A percentile compares a stretch with the other conserved stretches of the same genome.
These are phyloP conservation scores for Scolecobasidium constrictum DNA, from an alignment of 2,329 filamentous ascomycete species.

Conservation along the genomic window DNA sequence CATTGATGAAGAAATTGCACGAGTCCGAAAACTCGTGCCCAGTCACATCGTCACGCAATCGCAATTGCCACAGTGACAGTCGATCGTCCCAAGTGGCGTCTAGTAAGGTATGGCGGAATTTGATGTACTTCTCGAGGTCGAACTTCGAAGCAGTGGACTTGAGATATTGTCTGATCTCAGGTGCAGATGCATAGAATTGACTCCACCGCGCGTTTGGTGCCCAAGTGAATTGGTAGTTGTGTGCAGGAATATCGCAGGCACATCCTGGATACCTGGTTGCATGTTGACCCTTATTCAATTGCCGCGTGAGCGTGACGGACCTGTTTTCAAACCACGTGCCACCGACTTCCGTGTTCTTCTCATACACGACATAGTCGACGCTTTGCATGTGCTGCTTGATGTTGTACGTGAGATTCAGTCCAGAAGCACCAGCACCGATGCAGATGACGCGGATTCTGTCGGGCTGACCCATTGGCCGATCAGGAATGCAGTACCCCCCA, in stretches of 20 bases:
- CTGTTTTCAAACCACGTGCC: constrained; percentile 37
- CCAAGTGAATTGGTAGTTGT: constrained; percentile 48
- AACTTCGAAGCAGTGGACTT: constrained; percentile 31
- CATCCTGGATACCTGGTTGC: constrained; percentile 61
- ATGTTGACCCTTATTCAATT: too few relatives aligned
- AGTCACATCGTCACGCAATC: constrained; percentile 20
- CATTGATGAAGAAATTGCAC: constrained; percentile 47
- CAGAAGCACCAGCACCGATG: not conserved
- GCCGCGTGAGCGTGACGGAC: too few relatives aligned
- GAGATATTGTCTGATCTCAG: constrained; percentile 34
- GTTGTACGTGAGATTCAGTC: not conserved
- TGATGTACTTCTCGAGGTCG: constrained; percentile 24
- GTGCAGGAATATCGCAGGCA: constrained; percentile 57
- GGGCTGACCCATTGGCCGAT: too few relatives aligned
- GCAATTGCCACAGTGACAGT: constrained; percentile 24
- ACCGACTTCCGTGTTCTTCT: constrained; percentile 55
- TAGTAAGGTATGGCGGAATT: constrained; percentile 21
- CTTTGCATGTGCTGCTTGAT: not conserved
- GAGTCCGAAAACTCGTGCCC: constrained; percentile 26
- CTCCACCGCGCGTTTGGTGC: constrained; percentile 35
- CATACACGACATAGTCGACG: constrained; percentile 48
- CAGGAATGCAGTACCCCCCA: too few relatives aligned
- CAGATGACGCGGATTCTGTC: not conserved
- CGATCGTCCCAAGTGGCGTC: constrained; percentile 27
- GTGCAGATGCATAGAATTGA: constrained; percentile 29